Percentiles rank a stretch among this genome's conserved stretches.
phyloP scores from a whole-genome alignment of 2,329 filamentous ascomycete species.

The Beauveria scarabaeidicola region DNA sequence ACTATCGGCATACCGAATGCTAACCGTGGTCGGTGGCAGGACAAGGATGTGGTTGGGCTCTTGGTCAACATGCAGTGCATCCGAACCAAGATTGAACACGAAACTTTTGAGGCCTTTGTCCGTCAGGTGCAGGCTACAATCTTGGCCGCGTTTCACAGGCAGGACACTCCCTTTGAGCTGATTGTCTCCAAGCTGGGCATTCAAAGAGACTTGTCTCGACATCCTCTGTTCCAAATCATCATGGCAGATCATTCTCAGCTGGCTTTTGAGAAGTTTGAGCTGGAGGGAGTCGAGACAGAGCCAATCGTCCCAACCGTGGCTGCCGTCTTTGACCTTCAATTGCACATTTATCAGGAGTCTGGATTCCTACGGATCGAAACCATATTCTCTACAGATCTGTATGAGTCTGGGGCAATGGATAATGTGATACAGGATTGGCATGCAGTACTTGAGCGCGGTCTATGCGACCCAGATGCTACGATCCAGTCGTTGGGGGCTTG shows the following conservation, averaged over 20 bases:
- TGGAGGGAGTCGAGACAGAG: slow-evolving; percentile 12
- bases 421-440: no score
- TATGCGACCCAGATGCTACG: no score
- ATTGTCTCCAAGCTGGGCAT: slow-evolving; percentile 14
- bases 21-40: neutral
- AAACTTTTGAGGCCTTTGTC: slow-evolving; percentile 15
- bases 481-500: no score
- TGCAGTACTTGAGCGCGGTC: no score
- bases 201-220: slow-evolving; percentile 6
- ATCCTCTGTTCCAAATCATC: slow-evolving; percentile 14
- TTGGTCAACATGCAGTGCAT: slow-evolving; percentile 10
- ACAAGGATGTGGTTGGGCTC: neutral
- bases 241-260: slow-evolving; percentile 16
- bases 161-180: slow-evolving; percentile 18
- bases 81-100: slow-evolving; percentile 11
- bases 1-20: slow-evolving; percentile 6
- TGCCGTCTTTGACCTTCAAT: neutral
- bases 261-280: slow-evolving; percentile 1
- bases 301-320: neutral
- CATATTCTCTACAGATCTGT: no score
- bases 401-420: no score
- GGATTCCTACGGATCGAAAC: neutral
- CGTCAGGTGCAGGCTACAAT: slow-evolving; percentile 13
- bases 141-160: slow-evolving; percentile 14
- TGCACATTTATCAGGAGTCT: neutral